phyloP scores from a whole-genome alignment of 2,329 filamentous ascomycete genomes.

The Fusarium verrucosum region DNA sequence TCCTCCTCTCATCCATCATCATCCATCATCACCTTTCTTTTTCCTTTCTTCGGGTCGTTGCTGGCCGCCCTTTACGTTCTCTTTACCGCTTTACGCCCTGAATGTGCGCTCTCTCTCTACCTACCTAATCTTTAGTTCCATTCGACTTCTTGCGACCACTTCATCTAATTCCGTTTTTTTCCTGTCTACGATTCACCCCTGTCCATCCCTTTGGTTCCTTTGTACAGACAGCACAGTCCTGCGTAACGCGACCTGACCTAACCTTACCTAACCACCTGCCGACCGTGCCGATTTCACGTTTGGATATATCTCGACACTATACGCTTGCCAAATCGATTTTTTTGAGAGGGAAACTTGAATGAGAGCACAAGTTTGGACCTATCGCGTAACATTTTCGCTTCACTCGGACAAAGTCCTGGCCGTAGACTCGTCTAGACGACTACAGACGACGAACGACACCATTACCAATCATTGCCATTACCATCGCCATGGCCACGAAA shows the following conservation, averaged over 20 bases:
- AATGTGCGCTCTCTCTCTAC: slow-evolving; percentile 23
- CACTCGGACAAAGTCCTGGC: slow-evolving; percentile 4
- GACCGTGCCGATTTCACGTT: slow-evolving; percentile 40
- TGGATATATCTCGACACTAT: slow-evolving; percentile 25
- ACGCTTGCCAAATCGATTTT: slow-evolving; percentile 6
- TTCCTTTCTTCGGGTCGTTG: no score
- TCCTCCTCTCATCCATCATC: slow-evolving; percentile 31
- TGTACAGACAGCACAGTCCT: slow-evolving; percentile 33
- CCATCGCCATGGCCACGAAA: slow-evolving; percentile 48
- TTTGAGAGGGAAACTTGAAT: slow-evolving; percentile 10
- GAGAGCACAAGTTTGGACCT: slow-evolving; percentile 2
- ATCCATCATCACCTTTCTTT: slow-evolving; percentile 35
- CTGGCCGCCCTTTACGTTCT: slow-evolving; percentile 30
- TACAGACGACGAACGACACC: slow-evolving; percentile 34
- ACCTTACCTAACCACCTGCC: slow-evolving; percentile 41
- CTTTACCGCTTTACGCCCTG: slow-evolving; percentile 19
- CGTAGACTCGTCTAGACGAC: slow-evolving; percentile 28
- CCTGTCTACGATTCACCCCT: slow-evolving; percentile 16
- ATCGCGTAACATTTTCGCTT: slow-evolving; percentile 19
- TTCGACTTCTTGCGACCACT: slow-evolving; percentile 21
- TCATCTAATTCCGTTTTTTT: slow-evolving; percentile 21
- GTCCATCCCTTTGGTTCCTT: slow-evolving; percentile 38
- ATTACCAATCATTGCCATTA: slow-evolving; percentile 19
- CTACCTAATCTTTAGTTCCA: slow-evolving; percentile 22
- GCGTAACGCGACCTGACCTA: slow-evolving; percentile 43